phyloP scores from a whole-genome alignment of 1,284 basidiomycete species.

The Leccinum pachyderme region DNA sequence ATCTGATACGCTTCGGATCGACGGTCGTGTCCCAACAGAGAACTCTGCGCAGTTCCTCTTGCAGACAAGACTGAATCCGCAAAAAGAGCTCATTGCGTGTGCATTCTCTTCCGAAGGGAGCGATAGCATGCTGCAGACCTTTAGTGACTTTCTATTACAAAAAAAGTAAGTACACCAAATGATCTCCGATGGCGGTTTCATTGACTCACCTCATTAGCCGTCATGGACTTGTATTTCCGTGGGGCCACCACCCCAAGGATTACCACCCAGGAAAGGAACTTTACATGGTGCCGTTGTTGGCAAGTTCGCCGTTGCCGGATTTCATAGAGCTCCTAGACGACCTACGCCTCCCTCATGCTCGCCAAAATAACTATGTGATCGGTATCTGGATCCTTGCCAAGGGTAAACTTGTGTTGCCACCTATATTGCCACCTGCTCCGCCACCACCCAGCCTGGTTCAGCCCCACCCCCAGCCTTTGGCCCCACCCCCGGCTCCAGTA shows the following conservation, averaged over 20 bases:
- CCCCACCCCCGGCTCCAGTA: slow-evolving; percentile 7
- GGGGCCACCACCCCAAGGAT: slow-evolving; percentile 72
- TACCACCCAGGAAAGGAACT: slow-evolving; percentile 79
- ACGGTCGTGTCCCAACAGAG: slow-evolving; percentile 79
- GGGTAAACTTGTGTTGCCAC: slow-evolving; percentile 54
- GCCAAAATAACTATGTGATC: slow-evolving; percentile 67
- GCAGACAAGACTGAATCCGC: slow-evolving; percentile 69
- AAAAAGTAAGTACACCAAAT: slow-evolving; percentile 62
- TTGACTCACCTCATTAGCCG: slow-evolving; percentile 49
- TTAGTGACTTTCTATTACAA: slow-evolving; percentile 68
- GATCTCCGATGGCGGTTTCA: slow-evolving; percentile 2
- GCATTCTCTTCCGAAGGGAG: slow-evolving; percentile 58
- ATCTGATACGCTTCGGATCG: slow-evolving; percentile 62
- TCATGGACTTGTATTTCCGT: slow-evolving; percentile 84
- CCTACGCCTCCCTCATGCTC: slow-evolving; percentile 63
- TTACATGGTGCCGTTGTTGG: slow-evolving; percentile 81
- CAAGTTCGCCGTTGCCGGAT: slow-evolving; percentile 73
- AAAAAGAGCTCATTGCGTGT: slow-evolving; percentile 79
- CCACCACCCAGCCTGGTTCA: slow-evolving; percentile 21
- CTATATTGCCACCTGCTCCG: slow-evolving; percentile 24
- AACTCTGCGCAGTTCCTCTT: slow-evolving; percentile 73
- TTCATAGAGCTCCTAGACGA: slow-evolving; percentile 84
- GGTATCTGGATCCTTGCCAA: slow-evolving; percentile 83
- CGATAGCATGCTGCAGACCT: slow-evolving; percentile 53
- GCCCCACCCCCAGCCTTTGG: slow-evolving; percentile 3